phyloP scores from a whole-genome alignment of 306 rosid species.

The Argentina anserina region DNA sequence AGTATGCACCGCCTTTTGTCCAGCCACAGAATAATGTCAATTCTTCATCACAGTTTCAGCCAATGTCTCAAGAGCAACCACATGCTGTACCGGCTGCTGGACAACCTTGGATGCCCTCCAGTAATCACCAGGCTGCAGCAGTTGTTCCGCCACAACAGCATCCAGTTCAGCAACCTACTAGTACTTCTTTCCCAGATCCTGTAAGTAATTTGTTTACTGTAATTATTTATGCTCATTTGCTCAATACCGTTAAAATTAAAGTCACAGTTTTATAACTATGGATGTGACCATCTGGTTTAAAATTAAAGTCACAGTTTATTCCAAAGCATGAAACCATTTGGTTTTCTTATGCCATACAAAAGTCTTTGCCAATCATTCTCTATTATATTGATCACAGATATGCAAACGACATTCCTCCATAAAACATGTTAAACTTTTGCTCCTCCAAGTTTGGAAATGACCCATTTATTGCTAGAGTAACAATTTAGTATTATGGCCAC shows the following conservation, averaged over 20 bases:
- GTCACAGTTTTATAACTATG: neutral
- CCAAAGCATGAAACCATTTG: neutral
- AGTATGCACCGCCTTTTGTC: slow-evolving; percentile 63
- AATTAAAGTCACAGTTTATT: neutral
- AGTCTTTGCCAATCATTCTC: neutral
- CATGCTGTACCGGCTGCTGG: slow-evolving; percentile 45
- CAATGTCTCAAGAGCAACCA: slow-evolving; percentile 67
- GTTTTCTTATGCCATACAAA: neutral
- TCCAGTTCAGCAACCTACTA: slow-evolving; percentile 56
- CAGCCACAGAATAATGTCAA: slow-evolving; percentile 67
- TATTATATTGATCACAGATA: neutral
- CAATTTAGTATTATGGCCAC: neutral
- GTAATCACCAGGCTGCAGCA: slow-evolving; percentile 56
- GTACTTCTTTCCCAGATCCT: slow-evolving; percentile 40
- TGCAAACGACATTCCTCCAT: neutral
- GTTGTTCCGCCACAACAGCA: slow-evolving; percentile 51
- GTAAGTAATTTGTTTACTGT: slow-evolving; percentile 39
- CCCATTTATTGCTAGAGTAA: neutral
- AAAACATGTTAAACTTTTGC: neutral
- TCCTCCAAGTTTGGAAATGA: neutral
- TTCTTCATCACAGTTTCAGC: slow-evolving; percentile 59
- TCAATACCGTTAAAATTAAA: neutral
- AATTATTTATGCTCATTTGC: neutral
- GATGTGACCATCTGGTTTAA: neutral
- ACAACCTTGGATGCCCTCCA: slow-evolving; percentile 80